Percentiles rank a stretch among this genome's conserved stretches.
phyloP scores from a whole-genome alignment of 331 rosid species.

The Malus hybrid region DNA sequence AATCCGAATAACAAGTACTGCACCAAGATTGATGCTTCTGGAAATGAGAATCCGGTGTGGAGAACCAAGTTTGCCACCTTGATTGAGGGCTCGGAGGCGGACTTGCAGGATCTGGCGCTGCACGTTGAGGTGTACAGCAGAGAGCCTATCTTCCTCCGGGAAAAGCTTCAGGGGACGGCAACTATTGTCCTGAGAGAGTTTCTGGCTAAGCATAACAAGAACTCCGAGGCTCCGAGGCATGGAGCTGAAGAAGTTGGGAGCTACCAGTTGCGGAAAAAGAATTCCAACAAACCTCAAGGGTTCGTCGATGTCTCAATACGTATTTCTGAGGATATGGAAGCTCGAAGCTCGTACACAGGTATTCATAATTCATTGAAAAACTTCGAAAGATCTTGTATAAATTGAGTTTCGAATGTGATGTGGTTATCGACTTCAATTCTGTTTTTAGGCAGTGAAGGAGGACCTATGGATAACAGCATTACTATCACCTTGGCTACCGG shows the following conservation, averaged over 20 bases:
- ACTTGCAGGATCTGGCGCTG: constrained; percentile 43
- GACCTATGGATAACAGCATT: constrained; percentile 22
- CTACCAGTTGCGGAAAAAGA: constrained; percentile 54
- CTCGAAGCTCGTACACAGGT: constrained; percentile 41
- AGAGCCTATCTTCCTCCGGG: constrained; percentile 64
- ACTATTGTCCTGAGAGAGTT: constrained; percentile 51
- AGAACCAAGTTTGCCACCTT: constrained; percentile 59
- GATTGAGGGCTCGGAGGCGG: constrained; percentile 37
- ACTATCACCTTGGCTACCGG: constrained; percentile 26
- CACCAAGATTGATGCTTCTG: constrained; percentile 68
- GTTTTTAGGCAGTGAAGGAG: constrained; percentile 38
- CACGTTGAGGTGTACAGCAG: constrained; percentile 65
- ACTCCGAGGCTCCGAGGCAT: constrained; percentile 26
- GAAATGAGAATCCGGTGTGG: constrained; percentile 73
- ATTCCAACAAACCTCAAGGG: constrained; percentile 59
- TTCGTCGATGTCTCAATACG: constrained; percentile 59
- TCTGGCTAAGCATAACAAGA: constrained; percentile 46
- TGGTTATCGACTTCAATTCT: background rate
- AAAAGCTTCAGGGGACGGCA: constrained; percentile 68
- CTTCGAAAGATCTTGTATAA: too few relatives aligned
- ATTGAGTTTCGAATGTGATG: too few relatives aligned
- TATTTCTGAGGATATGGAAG: constrained; percentile 42
- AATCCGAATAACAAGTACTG: constrained; percentile 64
- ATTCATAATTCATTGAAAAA: background rate
- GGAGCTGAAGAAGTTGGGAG: constrained; percentile 55